Evolutionary conservation across 257 asterid species (phyloP).

Genomic region (Perilla frutescens): DNA sequence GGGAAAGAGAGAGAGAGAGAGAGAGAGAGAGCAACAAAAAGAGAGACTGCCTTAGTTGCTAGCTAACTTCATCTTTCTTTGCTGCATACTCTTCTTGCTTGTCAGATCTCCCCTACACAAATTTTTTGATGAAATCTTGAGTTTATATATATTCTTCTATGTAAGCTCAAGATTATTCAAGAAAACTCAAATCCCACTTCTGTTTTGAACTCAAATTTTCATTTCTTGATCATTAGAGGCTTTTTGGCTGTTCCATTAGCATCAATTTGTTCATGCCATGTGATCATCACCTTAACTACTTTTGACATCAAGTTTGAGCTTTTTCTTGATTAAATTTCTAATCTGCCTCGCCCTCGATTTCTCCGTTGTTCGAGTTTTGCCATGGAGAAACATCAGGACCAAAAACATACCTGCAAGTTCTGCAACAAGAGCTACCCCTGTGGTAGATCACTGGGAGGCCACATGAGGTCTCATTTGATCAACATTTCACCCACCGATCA

Average conservation of each 20-base stretch:
- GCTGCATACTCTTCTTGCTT: slow-evolving; percentile 42
- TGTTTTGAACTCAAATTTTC: not conserved
- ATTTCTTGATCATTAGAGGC: too few species aligned
- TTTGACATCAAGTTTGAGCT: not conserved
- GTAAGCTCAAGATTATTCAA: slow-evolving; percentile 32
- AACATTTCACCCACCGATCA: slow-evolving; percentile 43
- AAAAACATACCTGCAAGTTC: slow-evolving; percentile 56
- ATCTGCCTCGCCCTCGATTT: not conserved
- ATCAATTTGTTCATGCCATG: not conserved
- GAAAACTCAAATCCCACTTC: slow-evolving; percentile 26
- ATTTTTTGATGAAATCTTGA: slow-evolving; percentile 26
- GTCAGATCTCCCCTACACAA: slow-evolving; percentile 30
- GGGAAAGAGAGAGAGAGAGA: slow-evolving; percentile 12
- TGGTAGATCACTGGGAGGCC: slow-evolving; percentile 51
- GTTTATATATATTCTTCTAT: slow-evolving; percentile 13
- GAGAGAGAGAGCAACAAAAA: slow-evolving; percentile 21
- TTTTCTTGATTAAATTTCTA: not conserved
- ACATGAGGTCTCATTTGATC: slow-evolving; percentile 87
- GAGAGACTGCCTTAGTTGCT: slow-evolving; percentile 40
- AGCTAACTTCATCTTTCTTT: slow-evolving; percentile 44
- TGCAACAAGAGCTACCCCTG: slow-evolving; percentile 63
- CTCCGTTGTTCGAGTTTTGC: not conserved
- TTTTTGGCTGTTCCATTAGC: not conserved
- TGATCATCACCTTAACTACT: slow-evolving; percentile 24
- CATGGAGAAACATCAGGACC: slow-evolving; percentile 61